Conservation (phyloP, 1,139 yeast species). For the Scheffersomyces insectosa region DNA sequence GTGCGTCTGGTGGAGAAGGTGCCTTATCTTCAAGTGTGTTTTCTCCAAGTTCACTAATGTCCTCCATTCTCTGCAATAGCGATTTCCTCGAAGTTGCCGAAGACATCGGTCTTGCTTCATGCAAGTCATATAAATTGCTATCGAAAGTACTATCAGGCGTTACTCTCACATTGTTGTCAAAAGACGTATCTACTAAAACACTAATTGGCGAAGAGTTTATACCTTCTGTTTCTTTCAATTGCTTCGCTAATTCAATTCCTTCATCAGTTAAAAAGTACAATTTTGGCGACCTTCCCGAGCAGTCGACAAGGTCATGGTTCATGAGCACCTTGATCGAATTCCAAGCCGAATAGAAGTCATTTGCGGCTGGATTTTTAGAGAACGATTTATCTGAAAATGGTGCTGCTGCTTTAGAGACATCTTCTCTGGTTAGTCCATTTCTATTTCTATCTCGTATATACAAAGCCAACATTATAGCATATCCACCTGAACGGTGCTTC, state of each 20-base stretch:
- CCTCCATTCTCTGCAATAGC: too few relatives aligned
- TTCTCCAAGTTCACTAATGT: neutral
- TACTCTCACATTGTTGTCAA: constrained; percentile 35
- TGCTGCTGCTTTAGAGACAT: constrained; percentile 56
- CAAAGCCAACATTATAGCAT: constrained; percentile 74
- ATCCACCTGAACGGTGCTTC: constrained; percentile 77
- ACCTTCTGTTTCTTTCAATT: constrained; percentile 51
- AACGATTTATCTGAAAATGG: constrained; percentile 69
- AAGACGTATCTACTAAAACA: constrained; percentile 24
- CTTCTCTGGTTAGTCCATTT: constrained; percentile 61
- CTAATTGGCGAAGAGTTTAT: constrained; percentile 26
- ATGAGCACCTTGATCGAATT: constrained; percentile 62
- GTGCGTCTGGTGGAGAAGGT: neutral
- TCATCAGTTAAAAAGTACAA: constrained; percentile 69
- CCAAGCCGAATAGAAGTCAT: constrained; percentile 81
- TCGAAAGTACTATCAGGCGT: constrained; percentile 20
- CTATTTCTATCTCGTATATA: constrained; percentile 50
- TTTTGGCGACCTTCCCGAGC: constrained; percentile 57
- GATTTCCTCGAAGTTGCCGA: too few relatives aligned
- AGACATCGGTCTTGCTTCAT: neutral
- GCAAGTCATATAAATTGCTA: neutral
- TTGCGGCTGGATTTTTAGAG: constrained; percentile 58
- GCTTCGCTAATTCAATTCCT: constrained; percentile 65
- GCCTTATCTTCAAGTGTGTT: neutral
- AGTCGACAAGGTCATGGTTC: constrained; percentile 60